Base-by-base conservation (phyloP, 495 filamentous ascomycete genomes). In the Neurospora tetraspora region DNA sequence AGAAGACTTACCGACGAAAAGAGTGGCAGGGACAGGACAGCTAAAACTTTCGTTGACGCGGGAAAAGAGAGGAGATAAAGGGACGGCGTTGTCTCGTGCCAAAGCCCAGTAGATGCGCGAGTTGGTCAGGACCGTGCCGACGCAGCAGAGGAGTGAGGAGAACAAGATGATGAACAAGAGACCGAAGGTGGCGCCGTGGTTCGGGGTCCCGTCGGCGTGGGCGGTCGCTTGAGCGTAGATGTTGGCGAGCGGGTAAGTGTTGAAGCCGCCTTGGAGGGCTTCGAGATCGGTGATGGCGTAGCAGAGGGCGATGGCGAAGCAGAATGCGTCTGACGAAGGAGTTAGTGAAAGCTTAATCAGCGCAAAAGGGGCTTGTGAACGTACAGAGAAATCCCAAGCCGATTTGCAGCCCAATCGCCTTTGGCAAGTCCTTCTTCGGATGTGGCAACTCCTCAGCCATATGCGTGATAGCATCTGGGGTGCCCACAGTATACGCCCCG, bases 101-200 rank as follows among this genome's bases (percentile, higher is more conserved):
- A 97, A 86, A 3, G 92, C 90, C 93, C 93, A 97, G 75, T 92
- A 89, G n/a, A 89, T 91, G n/a, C 93, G 89, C n/a, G 92, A 90
- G 68, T 89, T 88, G 34, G 92, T 94, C 71, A 94, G 83, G 43
- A 91, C 89, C 40, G 89, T 91, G 16, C 91, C 93, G 69, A 92
- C 82, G 34, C 84, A 82, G 72, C 88, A 89, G 71, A 89, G 84
- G 71, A 91, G 74, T 18, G 89, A 89, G 2, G 89, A 87, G 6
- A 92, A 78, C 79, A 92, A 89, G 72, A 91, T 82, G 70, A 96
- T 85, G 75, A 94, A 84, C 36, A 95, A 82, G 1, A 94, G 86
- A 34, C 92, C 93, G 11, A 89, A 86, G 0, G 84, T 85, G 61
- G 86, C 87, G 14, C 87, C 89, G 8, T 79, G 78, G 47, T 78